phyloP scores from a whole-genome alignment of 2,329 filamentous ascomycete genomes.

The Pseudocercospora cruenta region DNA sequence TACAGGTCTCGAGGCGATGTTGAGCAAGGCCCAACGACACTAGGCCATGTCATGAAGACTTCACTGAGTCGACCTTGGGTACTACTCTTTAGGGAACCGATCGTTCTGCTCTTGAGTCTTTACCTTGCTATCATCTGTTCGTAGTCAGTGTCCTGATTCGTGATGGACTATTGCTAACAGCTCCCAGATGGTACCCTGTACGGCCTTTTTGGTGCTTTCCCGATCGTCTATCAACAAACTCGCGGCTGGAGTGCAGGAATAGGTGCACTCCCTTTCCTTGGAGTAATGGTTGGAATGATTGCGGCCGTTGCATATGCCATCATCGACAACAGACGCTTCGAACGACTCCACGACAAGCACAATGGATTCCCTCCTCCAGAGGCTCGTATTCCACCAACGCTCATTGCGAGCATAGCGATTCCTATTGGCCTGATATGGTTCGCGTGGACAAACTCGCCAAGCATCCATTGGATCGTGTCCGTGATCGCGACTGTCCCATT shows the following conservation, averaged over 20 bases:
- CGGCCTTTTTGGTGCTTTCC: conserved; percentile 52
- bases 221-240: conserved; percentile 63
- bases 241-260: conserved; percentile 64
- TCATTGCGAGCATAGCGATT: conserved; percentile 64
- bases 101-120: conserved; percentile 64
- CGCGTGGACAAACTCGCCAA: conserved; percentile 63
- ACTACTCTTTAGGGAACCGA: conserved; percentile 70
- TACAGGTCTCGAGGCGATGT: conserved; percentile 53
- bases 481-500: conserved; percentile 55
- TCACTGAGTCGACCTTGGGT: conserved; percentile 67
- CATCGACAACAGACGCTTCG: conserved; percentile 56
- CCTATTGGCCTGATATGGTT: conserved; percentile 64
- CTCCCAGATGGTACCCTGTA: conserved; percentile 48
- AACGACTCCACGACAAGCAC: conserved; percentile 47
- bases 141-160: neutral
- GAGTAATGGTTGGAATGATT: conserved; percentile 68
- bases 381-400: conserved; percentile 62
- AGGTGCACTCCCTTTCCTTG: conserved; percentile 67
- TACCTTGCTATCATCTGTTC: conserved; percentile 63
- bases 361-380: conserved; percentile 65
- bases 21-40: conserved; percentile 38
- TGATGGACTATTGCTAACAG: neutral
- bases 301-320: conserved; percentile 56
- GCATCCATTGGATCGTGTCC: conserved; percentile 58
- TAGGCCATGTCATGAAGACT: conserved; percentile 51